Conservation (phyloP, 257 asterid species). For the Rhazya stricta region DNA sequence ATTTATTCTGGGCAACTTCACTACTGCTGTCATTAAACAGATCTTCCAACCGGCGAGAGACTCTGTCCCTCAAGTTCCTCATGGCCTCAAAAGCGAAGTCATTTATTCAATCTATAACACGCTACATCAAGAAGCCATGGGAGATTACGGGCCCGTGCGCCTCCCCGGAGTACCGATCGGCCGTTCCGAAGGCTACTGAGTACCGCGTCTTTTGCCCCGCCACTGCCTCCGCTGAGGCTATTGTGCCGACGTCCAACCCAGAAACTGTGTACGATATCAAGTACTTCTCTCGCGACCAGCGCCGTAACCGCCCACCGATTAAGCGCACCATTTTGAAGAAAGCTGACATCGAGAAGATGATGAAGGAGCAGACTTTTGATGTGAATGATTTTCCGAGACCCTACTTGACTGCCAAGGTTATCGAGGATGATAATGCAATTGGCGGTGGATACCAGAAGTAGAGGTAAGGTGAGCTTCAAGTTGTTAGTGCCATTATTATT, state of each 20-base stretch:
- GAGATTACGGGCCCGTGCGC: constrained; percentile 69
- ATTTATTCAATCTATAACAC: constrained; percentile 59
- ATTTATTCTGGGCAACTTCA: neutral
- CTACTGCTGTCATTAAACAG: neutral
- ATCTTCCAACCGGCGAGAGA: neutral
- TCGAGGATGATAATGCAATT: constrained; percentile 58
- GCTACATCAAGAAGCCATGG: constrained; percentile 85
- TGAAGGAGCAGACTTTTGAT: constrained; percentile 61
- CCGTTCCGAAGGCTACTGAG: constrained; percentile 80
- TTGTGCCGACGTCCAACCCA: constrained; percentile 71
- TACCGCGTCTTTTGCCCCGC: constrained; percentile 80
- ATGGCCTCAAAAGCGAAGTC: constrained; percentile 70
- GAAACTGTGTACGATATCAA: constrained; percentile 91
- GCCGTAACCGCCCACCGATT: constrained; percentile 82
- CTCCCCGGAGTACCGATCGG: constrained; percentile 45
- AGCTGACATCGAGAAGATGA: constrained; percentile 73
- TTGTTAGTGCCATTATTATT: neutral
- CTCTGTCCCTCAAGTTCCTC: neutral
- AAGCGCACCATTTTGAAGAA: constrained; percentile 69
- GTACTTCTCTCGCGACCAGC: constrained; percentile 83
- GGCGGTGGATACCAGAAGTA: constrained; percentile 82
- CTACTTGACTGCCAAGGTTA: constrained; percentile 50
- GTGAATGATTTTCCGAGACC: constrained; percentile 63
- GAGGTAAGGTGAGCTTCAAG: constrained; percentile 21
- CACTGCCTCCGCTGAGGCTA: constrained; percentile 49